Evolutionary conservation across 805 yeast genomes (phyloP).

Genomic region (Saturnispora halmiae): DNA sequence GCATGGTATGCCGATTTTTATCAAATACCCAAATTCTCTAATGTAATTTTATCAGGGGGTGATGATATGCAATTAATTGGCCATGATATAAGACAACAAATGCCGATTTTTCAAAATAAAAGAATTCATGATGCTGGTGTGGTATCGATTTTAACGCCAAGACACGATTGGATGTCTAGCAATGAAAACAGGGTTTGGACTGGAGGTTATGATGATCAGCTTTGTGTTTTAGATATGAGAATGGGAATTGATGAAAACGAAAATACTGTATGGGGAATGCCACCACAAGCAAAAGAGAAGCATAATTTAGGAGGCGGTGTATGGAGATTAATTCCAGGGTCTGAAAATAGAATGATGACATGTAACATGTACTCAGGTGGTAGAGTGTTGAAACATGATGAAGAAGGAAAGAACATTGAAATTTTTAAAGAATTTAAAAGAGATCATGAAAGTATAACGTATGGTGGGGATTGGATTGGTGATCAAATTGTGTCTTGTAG

Average conservation of each 20-base stretch:
- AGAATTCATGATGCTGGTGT: slow-evolving; percentile 87
- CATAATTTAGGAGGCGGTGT: slow-evolving; percentile 83
- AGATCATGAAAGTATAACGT: slow-evolving; percentile 87
- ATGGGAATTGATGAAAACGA: slow-evolving; percentile 29
- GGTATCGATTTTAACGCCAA: slow-evolving; percentile 60
- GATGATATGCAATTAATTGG: slow-evolving; percentile 75
- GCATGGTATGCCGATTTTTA: slow-evolving; percentile 86
- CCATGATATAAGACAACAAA: slow-evolving; percentile 49
- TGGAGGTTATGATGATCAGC: slow-evolving; percentile 83
- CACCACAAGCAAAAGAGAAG: slow-evolving; percentile 39
- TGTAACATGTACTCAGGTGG: slow-evolving; percentile 98
- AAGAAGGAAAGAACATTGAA: slow-evolving; percentile 18
- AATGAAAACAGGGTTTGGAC: slow-evolving; percentile 55
- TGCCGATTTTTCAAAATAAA: slow-evolving; percentile 30
- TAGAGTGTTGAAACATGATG: slow-evolving; percentile 41
- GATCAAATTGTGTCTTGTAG: slow-evolving; percentile 68
- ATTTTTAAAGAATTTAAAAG: slow-evolving; percentile 43
- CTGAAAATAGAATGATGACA: slow-evolving; percentile 46
- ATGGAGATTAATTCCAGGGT: slow-evolving; percentile 70
- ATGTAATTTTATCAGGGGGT: slow-evolving; percentile 78
- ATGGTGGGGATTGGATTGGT: slow-evolving; percentile 86
- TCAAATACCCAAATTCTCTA: slow-evolving; percentile 38
- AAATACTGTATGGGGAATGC: slow-evolving; percentile 29
- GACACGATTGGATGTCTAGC: slow-evolving; percentile 33
- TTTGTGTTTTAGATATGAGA: slow-evolving; percentile 63